Evolutionary conservation across 441 rosid genomes (phyloP).

Genomic region (Eruca vesicaria): DNA sequence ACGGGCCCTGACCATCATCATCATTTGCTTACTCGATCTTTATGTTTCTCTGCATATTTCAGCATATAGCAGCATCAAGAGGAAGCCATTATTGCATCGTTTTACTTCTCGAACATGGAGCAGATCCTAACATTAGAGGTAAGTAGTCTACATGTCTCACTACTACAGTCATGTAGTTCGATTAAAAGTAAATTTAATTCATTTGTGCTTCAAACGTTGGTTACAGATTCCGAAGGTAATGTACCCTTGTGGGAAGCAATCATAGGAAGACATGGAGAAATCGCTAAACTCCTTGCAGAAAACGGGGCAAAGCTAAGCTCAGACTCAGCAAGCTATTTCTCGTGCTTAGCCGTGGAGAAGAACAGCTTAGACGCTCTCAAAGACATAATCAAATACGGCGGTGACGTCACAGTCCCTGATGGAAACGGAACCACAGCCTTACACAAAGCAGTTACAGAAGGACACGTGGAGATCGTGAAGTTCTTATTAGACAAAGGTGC

Average conservation of each 20-base stretch:
- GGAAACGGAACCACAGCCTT: conserved; percentile 59
- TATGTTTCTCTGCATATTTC: conserved; percentile 21
- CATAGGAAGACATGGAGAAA: conserved; percentile 49
- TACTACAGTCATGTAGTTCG: conserved; percentile 1
- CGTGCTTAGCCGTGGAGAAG: conserved; percentile 56
- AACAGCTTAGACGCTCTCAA: conserved; percentile 56
- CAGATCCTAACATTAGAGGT: conserved; percentile 81
- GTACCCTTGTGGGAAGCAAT: conserved; percentile 92
- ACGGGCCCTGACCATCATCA: background rate
- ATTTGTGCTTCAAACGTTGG: too few species aligned
- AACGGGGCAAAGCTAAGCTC: conserved; percentile 58
- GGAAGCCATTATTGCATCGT: conserved; percentile 65
- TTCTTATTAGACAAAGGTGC: conserved; percentile 16
- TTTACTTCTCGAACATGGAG: conserved; percentile 72
- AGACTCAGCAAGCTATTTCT: conserved; percentile 58
- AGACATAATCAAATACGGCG: conserved; percentile 51
- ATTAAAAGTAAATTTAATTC: too few species aligned
- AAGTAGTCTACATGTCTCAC: background rate
- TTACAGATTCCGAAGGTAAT: conserved; percentile 80
- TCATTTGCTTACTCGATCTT: background rate
- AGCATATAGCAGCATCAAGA: conserved; percentile 83
- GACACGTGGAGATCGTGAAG: conserved; percentile 59
- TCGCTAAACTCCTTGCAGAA: conserved; percentile 51
- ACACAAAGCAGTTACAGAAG: conserved; percentile 72
- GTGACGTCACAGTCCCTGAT: conserved; percentile 52